Conservation (phyloP, 2,329 filamentous ascomycete genomes). For the Colletotrichum cordylinicola region DNA sequence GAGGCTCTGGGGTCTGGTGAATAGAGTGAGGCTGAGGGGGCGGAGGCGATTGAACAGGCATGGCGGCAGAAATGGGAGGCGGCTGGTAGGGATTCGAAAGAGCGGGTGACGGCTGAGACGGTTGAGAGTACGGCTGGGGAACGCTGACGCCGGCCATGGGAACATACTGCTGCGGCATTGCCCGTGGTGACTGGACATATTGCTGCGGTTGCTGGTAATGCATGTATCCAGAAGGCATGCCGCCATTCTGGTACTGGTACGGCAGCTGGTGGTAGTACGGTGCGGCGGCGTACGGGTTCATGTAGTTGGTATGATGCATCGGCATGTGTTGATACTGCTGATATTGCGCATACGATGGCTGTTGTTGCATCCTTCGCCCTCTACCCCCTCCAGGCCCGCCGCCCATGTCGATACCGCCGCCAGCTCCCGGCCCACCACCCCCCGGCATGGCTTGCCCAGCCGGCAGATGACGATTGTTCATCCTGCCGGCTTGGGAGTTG, state of each 20-base stretch:
- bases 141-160: conserved; percentile 55
- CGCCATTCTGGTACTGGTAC: conserved; percentile 62
- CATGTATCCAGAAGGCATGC: conserved; percentile 53
- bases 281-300: conserved; percentile 51
- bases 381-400: conserved; percentile 35
- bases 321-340: conserved; percentile 30
- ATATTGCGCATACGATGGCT: conserved; percentile 38
- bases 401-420: conserved; percentile 35
- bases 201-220: conserved; percentile 46
- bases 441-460: conserved; percentile 71
- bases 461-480: conserved; percentile 79
- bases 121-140: conserved; percentile 52
- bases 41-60: conserved; percentile 56
- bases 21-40: conserved; percentile 34
- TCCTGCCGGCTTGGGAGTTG: conserved; percentile 72
- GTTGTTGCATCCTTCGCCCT: conserved; percentile 42
- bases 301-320: conserved; percentile 55
- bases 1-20: conserved; percentile 19
- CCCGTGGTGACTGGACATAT: conserved; percentile 55
- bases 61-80: conserved; percentile 48
- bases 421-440: conserved; percentile 31
- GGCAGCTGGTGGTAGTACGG: conserved; percentile 60
- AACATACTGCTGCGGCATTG: conserved; percentile 58
- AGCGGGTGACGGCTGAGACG: conserved; percentile 57
- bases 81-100: conserved; percentile 64